These are phyloP conservation scores for Candolleomyces aberdarensis DNA, from an alignment of 768 basidiomycete species.

Conservation along the genomic window DNA sequence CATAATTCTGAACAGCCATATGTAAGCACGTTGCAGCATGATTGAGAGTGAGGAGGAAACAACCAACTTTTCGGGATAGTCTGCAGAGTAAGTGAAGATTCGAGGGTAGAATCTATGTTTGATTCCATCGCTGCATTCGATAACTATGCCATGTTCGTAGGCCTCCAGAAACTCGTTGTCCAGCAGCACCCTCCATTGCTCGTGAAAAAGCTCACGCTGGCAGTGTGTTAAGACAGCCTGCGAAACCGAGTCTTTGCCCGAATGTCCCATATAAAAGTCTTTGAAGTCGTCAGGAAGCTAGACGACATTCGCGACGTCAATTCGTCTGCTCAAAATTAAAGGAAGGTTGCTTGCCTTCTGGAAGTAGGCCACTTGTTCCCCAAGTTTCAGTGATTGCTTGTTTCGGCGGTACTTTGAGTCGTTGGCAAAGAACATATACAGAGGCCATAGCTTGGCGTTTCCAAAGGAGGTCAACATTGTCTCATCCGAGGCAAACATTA, in stretches of 20 bases:
- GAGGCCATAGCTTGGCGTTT: neutral
- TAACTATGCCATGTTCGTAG: constrained; percentile 29
- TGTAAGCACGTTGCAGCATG: neutral
- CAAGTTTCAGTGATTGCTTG: neutral
- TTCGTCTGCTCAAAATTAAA: too few relatives aligned
- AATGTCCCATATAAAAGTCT: neutral
- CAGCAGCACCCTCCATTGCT: constrained; percentile 24
- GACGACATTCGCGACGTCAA: neutral
- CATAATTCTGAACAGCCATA: constrained; percentile 16
- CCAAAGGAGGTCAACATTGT: neutral
- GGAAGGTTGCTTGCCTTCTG: neutral
- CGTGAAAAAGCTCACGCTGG: constrained; percentile 24
- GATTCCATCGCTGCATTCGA: constrained; percentile 28
- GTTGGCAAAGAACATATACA: neutral
- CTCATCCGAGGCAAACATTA: neutral
- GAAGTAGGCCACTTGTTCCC: neutral
- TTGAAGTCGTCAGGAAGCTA: constrained; percentile 2
- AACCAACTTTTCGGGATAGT: constrained; percentile 41
- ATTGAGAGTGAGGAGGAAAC: neutral
- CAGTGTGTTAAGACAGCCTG: neutral
- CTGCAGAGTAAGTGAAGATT: constrained; percentile 32
- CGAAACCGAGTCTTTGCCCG: neutral
- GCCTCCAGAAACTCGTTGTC: constrained; percentile 32
- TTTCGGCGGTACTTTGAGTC: neutral
- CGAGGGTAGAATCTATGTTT: constrained; percentile 27